phyloP scores from a whole-genome alignment of 495 filamentous ascomycete genomes.

The Aspergillus avenaceus region DNA sequence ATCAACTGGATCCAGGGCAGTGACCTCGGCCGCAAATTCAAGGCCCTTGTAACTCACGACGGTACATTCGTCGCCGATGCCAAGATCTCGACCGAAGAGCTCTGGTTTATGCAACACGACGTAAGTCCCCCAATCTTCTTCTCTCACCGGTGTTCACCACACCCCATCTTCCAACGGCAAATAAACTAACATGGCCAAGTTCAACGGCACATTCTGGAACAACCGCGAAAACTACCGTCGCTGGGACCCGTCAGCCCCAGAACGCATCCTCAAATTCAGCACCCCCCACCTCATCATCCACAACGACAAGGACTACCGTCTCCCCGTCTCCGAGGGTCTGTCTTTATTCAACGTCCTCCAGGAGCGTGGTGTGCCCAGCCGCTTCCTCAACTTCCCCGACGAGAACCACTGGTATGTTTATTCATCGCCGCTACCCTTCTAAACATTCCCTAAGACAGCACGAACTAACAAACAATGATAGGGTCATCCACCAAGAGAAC shows the following conservation, averaged over 20 bases:
- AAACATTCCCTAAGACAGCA: no score
- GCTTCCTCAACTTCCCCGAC: constrained; percentile 50
- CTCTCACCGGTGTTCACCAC: not conserved
- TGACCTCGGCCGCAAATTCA: constrained; percentile 47
- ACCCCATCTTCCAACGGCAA: not conserved
- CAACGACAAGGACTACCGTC: constrained; percentile 40
- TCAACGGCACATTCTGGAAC: constrained; percentile 43
- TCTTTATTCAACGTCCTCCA: constrained; percentile 47
- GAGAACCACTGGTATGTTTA: constrained; percentile 44
- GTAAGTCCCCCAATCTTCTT: no score
- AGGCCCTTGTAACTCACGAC: constrained; percentile 46
- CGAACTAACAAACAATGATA: not conserved
- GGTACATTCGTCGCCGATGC: constrained; percentile 43
- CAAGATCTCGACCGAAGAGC: constrained; percentile 44
- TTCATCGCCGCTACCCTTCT: not conserved
- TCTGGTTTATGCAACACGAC: constrained; percentile 42
- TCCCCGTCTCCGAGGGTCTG: constrained; percentile 40
- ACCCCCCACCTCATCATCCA: constrained; percentile 48
- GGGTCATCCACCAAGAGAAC: constrained; percentile 39
- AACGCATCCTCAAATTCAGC: constrained; percentile 32
- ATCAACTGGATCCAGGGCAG: constrained; percentile 57
- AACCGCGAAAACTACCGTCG: constrained; percentile 39
- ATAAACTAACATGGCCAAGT: constrained; percentile 15
- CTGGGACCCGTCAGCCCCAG: constrained; percentile 37
- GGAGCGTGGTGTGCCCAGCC: constrained; percentile 52